Evolutionary conservation across 1,284 basidiomycete species (phyloP), one percentile per base, ranked within the genome.

Genomic region (Somion occarium): DNA sequence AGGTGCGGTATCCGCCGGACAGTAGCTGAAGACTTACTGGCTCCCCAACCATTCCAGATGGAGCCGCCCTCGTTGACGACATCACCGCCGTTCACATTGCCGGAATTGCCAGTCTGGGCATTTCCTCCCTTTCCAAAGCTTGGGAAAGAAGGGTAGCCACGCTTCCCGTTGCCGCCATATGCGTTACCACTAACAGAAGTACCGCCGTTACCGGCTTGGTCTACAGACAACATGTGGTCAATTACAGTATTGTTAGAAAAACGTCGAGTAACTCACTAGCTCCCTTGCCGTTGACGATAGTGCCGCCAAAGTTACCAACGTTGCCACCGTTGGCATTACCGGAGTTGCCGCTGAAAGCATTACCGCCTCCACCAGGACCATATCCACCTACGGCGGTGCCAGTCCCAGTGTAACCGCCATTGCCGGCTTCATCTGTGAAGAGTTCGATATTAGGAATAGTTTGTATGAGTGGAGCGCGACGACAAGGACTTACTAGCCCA

Each of bases 281-380:
- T 5, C 19, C 20, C 15, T 25, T 12, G 22, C 46, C 38, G 23
- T 48, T 48, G 19, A 38, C 24, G 24, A 48, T 48, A 11, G 5
- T 19, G n/a, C 37, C 19, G 7, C 46, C 46, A 22, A n/a, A 38
- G 45, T 52, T 52, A 37, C 12, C 23, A 5, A 52, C 50, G 45
- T 15, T 26, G 25, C 50, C 50, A 38, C 50, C 50, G 25, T 52
- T 52, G 18, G 50, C 50, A 38, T 52, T 38, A 15, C 50, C 50
- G n/a, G 50, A 30, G 39, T 52, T 52, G 2, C 50, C 50, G 20
- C 45, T 25, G 19, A 20, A 4, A 4, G 50, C 50, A 24, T 47
- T 41, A n/a, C 50, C 50, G 12, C 50, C 51, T n/a, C 51, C 47
- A 26, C 51, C 51, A 18, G 12, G 25, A 22, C 46, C 46, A 38